Percentiles rank a stretch among this genome's conserved stretches.
These are phyloP conservation scores for Blastocladiella britannica DNA, from an alignment of 192 early-diverging fungal genomes.

Conservation along the genomic window DNA sequence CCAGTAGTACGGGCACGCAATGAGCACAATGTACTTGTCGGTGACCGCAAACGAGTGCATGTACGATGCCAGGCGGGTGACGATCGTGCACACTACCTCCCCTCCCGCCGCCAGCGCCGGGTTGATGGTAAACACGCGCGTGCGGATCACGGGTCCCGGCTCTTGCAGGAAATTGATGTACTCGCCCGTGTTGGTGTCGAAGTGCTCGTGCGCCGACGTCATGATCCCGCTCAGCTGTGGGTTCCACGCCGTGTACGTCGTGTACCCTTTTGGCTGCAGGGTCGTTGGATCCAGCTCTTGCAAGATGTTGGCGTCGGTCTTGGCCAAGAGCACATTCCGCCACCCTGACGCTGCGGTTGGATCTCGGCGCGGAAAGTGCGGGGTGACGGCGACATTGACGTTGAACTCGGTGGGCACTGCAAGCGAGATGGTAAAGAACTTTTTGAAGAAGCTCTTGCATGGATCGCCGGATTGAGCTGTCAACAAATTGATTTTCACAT, in stretches of 20 bases:
- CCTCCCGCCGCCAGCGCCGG: constrained; percentile 38
- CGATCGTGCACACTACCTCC: constrained; percentile 32
- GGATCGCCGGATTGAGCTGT: constrained; percentile 15
- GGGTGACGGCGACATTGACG: constrained; percentile 6
- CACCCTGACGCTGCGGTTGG: neutral
- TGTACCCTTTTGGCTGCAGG: constrained; percentile 11
- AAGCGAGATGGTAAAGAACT: constrained; percentile 13
- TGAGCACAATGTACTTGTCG: constrained; percentile 46
- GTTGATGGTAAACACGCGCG: constrained; percentile 38
- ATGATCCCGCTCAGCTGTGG: constrained; percentile 36
- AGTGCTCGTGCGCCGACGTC: constrained; percentile 46
- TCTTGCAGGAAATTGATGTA: constrained; percentile 56
- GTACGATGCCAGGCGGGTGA: constrained; percentile 35
- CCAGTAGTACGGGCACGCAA: constrained; percentile 37
- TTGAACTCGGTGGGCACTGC: constrained; percentile 9
- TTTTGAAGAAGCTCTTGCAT: constrained; percentile 16
- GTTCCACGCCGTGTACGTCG: constrained; percentile 29
- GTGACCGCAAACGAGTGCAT: constrained; percentile 61
- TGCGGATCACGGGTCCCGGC: constrained; percentile 34
- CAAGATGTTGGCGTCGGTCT: constrained; percentile 18
- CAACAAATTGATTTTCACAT: no score
- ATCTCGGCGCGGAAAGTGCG: constrained; percentile 4
- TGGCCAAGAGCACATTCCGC: constrained; percentile 12
- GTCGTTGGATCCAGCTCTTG: constrained; percentile 20
- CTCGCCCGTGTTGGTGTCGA: constrained; percentile 45